Percentiles rank a stretch among this genome's conserved stretches.
phyloP scores from a whole-genome alignment of 495 filamentous ascomycete species.

The Platismatia glauca region DNA sequence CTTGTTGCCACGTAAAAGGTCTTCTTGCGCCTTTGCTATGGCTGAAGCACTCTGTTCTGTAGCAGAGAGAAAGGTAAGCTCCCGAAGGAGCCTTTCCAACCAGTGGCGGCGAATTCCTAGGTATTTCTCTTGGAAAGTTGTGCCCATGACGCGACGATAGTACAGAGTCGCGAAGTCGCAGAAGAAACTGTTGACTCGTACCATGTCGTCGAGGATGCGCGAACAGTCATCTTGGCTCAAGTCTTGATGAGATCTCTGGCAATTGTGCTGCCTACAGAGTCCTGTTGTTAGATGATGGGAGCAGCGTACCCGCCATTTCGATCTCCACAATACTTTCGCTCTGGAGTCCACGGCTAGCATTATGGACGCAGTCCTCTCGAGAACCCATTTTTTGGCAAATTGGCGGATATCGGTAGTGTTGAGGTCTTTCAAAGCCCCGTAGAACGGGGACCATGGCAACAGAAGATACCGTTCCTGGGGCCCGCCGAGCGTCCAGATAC shows the following conservation, averaged over 20 bases:
- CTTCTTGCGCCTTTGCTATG: slow-evolving; percentile 1
- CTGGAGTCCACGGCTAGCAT: neutral
- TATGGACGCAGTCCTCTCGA: neutral
- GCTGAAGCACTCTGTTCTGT: slow-evolving; percentile 19
- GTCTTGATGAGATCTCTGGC: neutral
- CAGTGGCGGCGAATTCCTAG: slow-evolving; percentile 16
- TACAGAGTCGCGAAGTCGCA: slow-evolving; percentile 17
- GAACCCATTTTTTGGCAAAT: neutral
- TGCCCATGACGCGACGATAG: slow-evolving; percentile 7
- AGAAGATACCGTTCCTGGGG: neutral
- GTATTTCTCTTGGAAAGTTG: slow-evolving; percentile 11
- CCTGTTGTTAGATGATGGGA: neutral
- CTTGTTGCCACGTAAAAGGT: neutral
- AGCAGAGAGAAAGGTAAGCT: slow-evolving; percentile 19
- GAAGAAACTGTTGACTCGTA: slow-evolving; percentile 16
- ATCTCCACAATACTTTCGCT: neutral
- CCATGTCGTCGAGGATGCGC: slow-evolving; percentile 12
- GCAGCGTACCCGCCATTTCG: slow-evolving; percentile 2
- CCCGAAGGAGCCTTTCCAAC: slow-evolving; percentile 20
- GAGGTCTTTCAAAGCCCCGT: no score
- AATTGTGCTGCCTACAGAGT: neutral
- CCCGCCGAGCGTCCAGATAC: neutral
- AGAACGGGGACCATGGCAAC: slow-evolving; percentile 6
- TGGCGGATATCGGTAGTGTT: neutral
- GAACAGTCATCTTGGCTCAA: neutral